Conservation (phyloP, 2,329 filamentous ascomycete species). For the Nemania bipapillata region DNA sequence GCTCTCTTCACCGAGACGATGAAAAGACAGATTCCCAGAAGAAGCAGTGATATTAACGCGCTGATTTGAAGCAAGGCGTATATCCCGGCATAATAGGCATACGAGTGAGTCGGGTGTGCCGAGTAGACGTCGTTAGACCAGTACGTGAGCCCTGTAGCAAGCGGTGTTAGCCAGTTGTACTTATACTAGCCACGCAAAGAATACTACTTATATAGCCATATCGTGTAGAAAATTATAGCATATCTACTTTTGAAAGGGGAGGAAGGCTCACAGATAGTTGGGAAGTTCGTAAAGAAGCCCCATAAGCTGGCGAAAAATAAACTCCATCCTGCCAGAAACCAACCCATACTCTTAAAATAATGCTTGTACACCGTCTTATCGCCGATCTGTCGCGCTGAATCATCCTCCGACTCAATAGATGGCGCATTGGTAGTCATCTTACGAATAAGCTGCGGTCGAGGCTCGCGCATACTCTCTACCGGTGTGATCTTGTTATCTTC, state of each 20-base stretch:
- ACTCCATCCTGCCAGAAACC: slow-evolving; percentile 13
- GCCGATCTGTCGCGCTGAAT: slow-evolving; percentile 37
- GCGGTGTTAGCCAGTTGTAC: not conserved
- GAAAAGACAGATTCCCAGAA: slow-evolving; percentile 6
- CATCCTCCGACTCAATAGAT: slow-evolving; percentile 3
- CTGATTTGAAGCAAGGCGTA: slow-evolving; percentile 41
- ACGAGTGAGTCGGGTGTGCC: slow-evolving; percentile 37
- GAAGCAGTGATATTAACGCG: not conserved
- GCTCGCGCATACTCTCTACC: too few species aligned
- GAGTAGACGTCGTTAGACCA: slow-evolving; percentile 42
- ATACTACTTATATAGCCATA: not conserved
- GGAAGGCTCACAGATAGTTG: slow-evolving; percentile 39
- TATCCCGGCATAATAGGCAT: slow-evolving; percentile 44
- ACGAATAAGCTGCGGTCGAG: not conserved
- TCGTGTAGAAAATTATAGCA: not conserved
- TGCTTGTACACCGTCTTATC: slow-evolving; percentile 43
- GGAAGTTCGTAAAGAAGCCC: slow-evolving; percentile 44
- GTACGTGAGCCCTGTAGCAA: slow-evolving; percentile 36
- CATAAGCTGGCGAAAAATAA: slow-evolving; percentile 36
- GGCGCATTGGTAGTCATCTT: slow-evolving; percentile 16
- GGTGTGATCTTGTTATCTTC: not conserved
- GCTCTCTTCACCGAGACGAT: slow-evolving; percentile 10
- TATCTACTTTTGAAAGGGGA: not conserved
- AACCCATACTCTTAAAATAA: slow-evolving; percentile 45
- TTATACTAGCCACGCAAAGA: not conserved